phyloP scores from a whole-genome alignment of 495 filamentous ascomycete species.

The Penicillium nucicola region DNA sequence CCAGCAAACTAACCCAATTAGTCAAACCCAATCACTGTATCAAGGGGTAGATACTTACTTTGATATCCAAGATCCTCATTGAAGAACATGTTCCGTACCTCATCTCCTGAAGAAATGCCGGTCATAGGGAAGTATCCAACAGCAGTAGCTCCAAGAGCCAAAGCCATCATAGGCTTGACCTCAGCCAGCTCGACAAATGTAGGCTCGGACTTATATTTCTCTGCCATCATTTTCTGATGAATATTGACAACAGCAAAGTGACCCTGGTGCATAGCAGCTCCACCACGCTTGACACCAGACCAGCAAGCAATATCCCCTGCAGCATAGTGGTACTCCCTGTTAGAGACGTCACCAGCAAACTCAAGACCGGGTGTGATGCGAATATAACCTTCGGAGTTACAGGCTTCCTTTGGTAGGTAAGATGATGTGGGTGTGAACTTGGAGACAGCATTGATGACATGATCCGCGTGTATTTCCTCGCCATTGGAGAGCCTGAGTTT shows the following conservation, averaged over 20 bases:
- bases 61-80: background rate
- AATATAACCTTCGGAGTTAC: slow-evolving; percentile 50
- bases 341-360: slow-evolving; percentile 33
- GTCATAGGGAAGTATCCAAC: background rate
- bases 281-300: slow-evolving; percentile 3
- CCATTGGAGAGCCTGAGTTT: slow-evolving; percentile 51
- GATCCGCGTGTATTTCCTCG: slow-evolving; percentile 40
- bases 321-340: slow-evolving; percentile 50
- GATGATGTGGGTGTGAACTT: slow-evolving; percentile 44
- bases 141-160: slow-evolving; percentile 1
- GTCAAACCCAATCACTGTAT: background rate
- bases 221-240: background rate
- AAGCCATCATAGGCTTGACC: background rate
- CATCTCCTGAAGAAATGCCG: background rate
- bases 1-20: slow-evolving; percentile 1
- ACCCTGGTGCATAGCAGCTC: slow-evolving; percentile 1
- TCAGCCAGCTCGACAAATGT: background rate
- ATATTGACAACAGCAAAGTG: slow-evolving; percentile 1
- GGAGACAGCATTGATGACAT: slow-evolving; percentile 54
- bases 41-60: background rate
- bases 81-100: slow-evolving; percentile 1
- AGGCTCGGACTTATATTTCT: background rate
- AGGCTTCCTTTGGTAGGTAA: slow-evolving; percentile 42
- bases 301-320: slow-evolving; percentile 13
- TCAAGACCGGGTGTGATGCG: slow-evolving; percentile 40